Percentiles rank a stretch among this genome's conserved stretches.
phyloP scores from a whole-genome alignment of 495 filamentous ascomycete genomes.

The Penicillium samsonianum region DNA sequence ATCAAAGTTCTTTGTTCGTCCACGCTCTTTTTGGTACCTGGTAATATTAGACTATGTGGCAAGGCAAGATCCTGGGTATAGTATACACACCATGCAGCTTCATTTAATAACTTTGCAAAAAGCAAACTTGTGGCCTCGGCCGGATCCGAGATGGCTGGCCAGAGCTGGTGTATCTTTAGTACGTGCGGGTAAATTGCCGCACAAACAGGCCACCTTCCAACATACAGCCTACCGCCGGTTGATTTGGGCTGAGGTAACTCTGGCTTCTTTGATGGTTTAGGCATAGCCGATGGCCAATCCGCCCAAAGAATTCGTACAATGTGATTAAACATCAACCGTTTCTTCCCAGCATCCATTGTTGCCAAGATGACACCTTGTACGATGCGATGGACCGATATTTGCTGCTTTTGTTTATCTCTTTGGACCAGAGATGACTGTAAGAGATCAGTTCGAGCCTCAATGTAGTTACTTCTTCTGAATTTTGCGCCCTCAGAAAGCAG shows the following conservation, averaged over 20 bases:
- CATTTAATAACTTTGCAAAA: constrained; percentile 25
- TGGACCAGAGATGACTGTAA: constrained; percentile 26
- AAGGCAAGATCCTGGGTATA: not conserved
- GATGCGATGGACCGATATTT: constrained; percentile 33
- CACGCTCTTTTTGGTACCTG: constrained; percentile 24
- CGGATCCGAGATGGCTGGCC: constrained; percentile 13
- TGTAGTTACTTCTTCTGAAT: not conserved
- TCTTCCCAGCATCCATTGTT: constrained; percentile 22
- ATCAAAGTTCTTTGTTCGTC: constrained; percentile 19
- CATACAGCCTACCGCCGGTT: constrained; percentile 18
- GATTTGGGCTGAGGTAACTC: constrained; percentile 23
- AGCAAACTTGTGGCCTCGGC: constrained; percentile 15
- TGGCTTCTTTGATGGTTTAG: constrained; percentile 27
- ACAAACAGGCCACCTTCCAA: constrained; percentile 28
- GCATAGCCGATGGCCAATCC: constrained; percentile 24
- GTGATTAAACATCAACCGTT: constrained; percentile 16
- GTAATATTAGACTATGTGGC: not conserved
- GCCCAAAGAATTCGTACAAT: constrained; percentile 23
- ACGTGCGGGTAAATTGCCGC: constrained; percentile 29
- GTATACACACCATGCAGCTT: constrained; percentile 24
- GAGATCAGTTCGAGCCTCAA: constrained; percentile 3
- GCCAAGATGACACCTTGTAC: constrained; percentile 32
- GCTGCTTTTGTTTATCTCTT: constrained; percentile 17
- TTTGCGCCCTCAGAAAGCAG: not conserved
- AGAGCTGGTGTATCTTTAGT: constrained; percentile 21